Base-by-base conservation (phyloP, 345 rosid species). In the Cardiospermum halicacabum region DNA sequence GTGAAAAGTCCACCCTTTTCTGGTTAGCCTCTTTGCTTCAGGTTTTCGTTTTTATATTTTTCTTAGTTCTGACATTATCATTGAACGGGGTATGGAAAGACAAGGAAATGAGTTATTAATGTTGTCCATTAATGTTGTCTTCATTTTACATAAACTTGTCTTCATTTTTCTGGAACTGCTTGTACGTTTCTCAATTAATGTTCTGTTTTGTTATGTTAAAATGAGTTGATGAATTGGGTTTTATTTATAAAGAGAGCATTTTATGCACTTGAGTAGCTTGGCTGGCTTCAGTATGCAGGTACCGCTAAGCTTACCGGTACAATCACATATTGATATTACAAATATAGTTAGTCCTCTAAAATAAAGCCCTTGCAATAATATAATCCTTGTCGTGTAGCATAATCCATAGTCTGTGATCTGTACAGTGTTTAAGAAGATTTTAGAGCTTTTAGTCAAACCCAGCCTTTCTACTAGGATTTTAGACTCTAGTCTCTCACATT, bases 101-200 rank as follows among this genome's bases (percentile, higher is more conserved):
- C 37, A 16, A 25, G 36, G 34, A 26, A 59, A 12, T 60, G 5
- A 60, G 28, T 16, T 10, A 60, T 43, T 25, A 15, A n/a, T 18
- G 3, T 40, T 11, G 2, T 3, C 13, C n/a, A n/a, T 18, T 45
- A 11, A 36, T 42, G n/a, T 40, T 7, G 37, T 40, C 2, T 5
- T 16, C 1, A 27, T 16, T 13, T 36, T 73, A 69, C 92, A 87
- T 21, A 78, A 71, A 73, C 63, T 58, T 62, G 21, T 74, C 57
- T 71, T 76, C 64, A 27, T 68, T 47, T 43, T 68, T 68, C 32
- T 51, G 13, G 34, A 56, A 22, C 60, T 65, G 31, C 62, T 56
- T 56, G 43, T 70, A 43, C 13, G 42, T 45, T 56, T 74, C 68
- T 72, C 72, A 76, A 68, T 70, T 43, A 9, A 43, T 43, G 49